A percentile compares a stretch with the other conserved stretches of the same genome.
These are phyloP conservation scores for Thraustotheca clavata DNA, from an alignment of 352 stramenopile species.

Conservation along the genomic window DNA sequence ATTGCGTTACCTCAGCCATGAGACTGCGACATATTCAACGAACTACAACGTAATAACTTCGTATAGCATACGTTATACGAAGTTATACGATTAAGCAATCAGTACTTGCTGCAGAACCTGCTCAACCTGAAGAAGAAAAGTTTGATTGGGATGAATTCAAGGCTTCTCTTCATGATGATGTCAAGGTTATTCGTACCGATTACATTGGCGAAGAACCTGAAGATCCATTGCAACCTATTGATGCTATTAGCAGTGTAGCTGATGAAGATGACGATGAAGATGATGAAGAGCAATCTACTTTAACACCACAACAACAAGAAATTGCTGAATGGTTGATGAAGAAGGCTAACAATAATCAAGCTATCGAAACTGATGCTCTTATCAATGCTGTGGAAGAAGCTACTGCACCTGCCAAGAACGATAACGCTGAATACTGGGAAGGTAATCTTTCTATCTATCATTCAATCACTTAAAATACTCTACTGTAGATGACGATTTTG, in stretches of 20 bases:
- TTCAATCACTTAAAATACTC: background rate
- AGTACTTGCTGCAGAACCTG: conserved; percentile 24
- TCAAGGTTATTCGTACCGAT: conserved; percentile 13
- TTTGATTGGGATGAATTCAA: conserved; percentile 20
- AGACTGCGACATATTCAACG: conserved; percentile 48
- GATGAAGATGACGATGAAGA: conserved; percentile 30
- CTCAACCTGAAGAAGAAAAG: background rate
- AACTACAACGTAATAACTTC: conserved; percentile 77
- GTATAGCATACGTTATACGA: conserved; percentile 55
- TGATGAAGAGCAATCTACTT: conserved; percentile 23
- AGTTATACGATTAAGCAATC: conserved; percentile 41
- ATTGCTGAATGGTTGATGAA: conserved; percentile 18
- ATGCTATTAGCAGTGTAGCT: conserved; percentile 26
- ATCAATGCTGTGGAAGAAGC: conserved; percentile 24
- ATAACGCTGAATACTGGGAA: conserved; percentile 24
- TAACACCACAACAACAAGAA: conserved; percentile 30
- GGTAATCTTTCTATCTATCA: background rate
- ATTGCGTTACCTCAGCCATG: too few species aligned
- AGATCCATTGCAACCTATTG: background rate
- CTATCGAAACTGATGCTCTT: conserved; percentile 10
- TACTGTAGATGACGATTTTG: conserved; percentile 11
- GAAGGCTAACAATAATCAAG: conserved; percentile 20
- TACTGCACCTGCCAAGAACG: conserved; percentile 48
- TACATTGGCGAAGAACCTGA: conserved; percentile 12
- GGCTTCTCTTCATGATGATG: conserved; percentile 4